Evolutionary conservation across 192 early-diverging fungal species (phyloP), one percentile per base, ranked within the genome.

Genomic region (Oehlia diaphana): DNA sequence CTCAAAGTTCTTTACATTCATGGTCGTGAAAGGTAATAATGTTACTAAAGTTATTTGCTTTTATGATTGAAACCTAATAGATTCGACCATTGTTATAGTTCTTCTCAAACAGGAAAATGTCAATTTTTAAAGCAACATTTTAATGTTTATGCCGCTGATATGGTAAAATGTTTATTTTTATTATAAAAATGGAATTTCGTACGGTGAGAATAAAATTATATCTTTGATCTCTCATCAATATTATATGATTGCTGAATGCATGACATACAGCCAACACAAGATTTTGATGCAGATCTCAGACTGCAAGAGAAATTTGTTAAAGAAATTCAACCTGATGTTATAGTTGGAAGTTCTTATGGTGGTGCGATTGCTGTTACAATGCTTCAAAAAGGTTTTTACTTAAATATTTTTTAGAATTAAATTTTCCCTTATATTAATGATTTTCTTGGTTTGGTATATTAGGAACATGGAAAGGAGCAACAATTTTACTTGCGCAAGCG

Each of bases 321-420:
- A 65, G 28, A n/a, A 26, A 10, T 65, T 65, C 21, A 65, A 65
- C 63, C 63, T n/a, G 63, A 65, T 31, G 63, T 65, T n/a, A 31
- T 65, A 26, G 63, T 65, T 65, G 63, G 63, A 65, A 65, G 63
- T 31, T 65, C 63, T 10, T 65, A 65, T n/a, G 63, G 63, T n/a
- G 63, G 63, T 10, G 63, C 63, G 8, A 65, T 65, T 26, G 63
- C 63, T 26, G 16, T 65, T 31, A 65, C 63, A 26, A 65, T 65
- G 63, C 63, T 65, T 31, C 63, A 65, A 65, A 31, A 65, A 31
- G 63, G 63, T 65, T 47, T 47, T 47, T 47, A 47, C 9, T 47
- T 9, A 47, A 12, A 37, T 37, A 37, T 37, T 37, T 37, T 37
- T 37, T 37, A 37, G 35, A 37, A 37, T 37, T 37, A 37, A 37